Evolutionary conservation across 306 rosid species (phyloP), one percentile per base, ranked within the genome.

Genomic region (Acmispon strigosus): DNA sequence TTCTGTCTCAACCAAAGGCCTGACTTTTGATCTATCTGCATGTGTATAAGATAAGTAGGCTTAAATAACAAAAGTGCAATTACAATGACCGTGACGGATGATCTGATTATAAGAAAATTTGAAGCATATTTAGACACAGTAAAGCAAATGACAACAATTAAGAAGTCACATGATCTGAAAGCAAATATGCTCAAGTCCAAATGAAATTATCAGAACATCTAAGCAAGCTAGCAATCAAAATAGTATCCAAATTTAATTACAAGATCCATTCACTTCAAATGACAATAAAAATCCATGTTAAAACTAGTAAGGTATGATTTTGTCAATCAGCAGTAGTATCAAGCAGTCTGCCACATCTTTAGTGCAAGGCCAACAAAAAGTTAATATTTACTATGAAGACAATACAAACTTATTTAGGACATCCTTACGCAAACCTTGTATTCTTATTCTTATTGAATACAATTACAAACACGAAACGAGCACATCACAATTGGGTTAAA

Each of bases 21-120:
- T 82, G 34, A 41, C 77, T 76, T 83, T 85, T 49, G 73, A 69
- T 77, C 69, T 79, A 84, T 73, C 81, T 68, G 74, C 84, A 65
- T 39, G 44, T 11, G 55, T 9, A 29, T 51, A 44, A 7, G 29
- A 66, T 41, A 66, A 3, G 47, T 66, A 54, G 77, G 66, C 50
- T 57, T 14, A 50, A 48, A 81, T 13, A 76, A 58, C 51, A 60
- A 72, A 73, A 55, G 10, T 4, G 36, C 66, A 75, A 45, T 27
- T 45, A 43, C 20, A 63, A 62, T 2, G 64, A 45, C 44, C 18
- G 45, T 66, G 41, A 53, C 4, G 18, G 2, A 32, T 47, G 56
- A 67, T 63, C 42, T 63, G 19, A 59, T 42, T 63, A 72, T 49
- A 74, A 47, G 54, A 44, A 50, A 66, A 51, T 34, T 6, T 24